Conservation (phyloP, 140 eudicot species). For the Ambrosia hybrid region DNA sequence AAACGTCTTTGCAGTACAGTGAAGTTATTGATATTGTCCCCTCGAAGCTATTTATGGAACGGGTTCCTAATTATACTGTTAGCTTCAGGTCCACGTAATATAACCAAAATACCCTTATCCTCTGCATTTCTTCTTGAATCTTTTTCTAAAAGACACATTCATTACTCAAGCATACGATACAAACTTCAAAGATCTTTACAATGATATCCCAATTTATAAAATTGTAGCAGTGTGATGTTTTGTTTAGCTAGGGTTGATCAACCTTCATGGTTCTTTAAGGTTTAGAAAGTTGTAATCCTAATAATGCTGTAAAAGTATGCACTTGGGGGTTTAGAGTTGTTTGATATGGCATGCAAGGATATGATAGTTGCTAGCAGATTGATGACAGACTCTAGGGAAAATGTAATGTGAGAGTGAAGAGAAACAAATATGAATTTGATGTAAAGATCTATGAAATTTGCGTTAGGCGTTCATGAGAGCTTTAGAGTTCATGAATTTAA, state of each 20-base stretch:
- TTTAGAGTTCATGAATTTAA: neutral
- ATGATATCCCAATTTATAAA: neutral
- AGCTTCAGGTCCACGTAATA: no score
- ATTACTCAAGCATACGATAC: neutral
- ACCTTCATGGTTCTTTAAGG: conserved; percentile 2
- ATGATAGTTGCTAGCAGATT: no score
- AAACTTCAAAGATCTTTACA: neutral
- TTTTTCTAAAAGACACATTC: no score
- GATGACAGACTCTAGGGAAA: neutral
- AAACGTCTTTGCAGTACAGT: neutral
- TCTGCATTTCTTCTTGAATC: no score
- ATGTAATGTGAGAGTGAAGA: neutral
- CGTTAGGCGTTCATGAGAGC: neutral
- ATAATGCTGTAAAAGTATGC: neutral
- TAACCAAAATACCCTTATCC: no score
- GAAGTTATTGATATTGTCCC: neutral
- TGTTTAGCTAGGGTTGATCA: neutral
- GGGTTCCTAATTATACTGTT: no score
- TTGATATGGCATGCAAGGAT: no score
- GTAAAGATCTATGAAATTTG: neutral
- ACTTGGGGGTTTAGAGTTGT: neutral
- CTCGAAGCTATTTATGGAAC: no score
- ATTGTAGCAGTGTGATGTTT: neutral
- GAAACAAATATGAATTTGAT: neutral
- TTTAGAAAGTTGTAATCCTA: neutral